Conservation (phyloP, 2,329 filamentous ascomycete genomes). For the Aspergillus sp. region DNA sequence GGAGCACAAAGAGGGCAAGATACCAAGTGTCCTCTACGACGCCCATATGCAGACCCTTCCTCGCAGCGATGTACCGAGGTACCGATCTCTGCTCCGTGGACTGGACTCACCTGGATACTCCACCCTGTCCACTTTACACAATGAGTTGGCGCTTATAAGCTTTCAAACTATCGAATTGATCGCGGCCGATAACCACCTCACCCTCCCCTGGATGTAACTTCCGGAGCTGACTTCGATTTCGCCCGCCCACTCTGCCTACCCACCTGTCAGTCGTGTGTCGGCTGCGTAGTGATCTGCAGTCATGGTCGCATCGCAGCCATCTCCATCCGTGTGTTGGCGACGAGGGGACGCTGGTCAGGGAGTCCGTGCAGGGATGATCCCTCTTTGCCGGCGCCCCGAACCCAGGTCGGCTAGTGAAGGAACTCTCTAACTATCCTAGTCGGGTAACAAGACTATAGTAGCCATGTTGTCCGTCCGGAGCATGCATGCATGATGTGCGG, state of each 20-base stretch:
- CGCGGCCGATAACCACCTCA: neutral
- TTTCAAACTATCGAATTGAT: neutral
- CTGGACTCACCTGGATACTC: neutral
- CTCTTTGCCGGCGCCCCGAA: neutral
- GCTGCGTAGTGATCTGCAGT: neutral
- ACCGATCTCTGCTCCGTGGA: too few relatives aligned
- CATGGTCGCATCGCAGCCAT: neutral
- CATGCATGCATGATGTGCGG: too few relatives aligned
- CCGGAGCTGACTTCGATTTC: neutral
- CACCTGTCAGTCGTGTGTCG: neutral
- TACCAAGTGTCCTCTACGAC: too few relatives aligned
- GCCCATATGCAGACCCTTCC: too few relatives aligned
- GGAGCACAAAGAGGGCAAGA: too few relatives aligned
- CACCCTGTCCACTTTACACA: neutral
- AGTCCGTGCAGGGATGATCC: neutral
- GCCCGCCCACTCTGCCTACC: neutral
- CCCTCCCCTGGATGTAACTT: neutral
- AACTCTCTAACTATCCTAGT: too few relatives aligned
- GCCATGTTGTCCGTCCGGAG: too few relatives aligned
- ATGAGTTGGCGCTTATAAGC: neutral
- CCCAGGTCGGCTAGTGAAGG: too few relatives aligned
- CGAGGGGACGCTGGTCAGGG: neutral
- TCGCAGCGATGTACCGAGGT: too few relatives aligned
- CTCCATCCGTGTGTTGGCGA: neutral
- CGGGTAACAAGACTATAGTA: too few relatives aligned